phyloP scores from a whole-genome alignment of 1,139 yeast species.

The Candida buenavistaensis region DNA sequence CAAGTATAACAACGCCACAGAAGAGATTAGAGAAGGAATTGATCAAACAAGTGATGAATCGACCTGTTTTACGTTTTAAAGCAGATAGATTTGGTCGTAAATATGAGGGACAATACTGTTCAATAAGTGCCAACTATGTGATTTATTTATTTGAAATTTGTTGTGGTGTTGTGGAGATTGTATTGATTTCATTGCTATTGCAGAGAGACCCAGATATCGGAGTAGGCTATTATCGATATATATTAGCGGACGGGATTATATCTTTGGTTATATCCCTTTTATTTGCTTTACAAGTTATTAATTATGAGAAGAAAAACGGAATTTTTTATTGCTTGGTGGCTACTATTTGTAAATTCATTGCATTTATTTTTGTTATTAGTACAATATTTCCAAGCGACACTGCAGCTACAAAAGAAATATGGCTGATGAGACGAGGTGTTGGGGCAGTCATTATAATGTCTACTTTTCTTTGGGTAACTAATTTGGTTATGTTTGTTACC shows the following conservation, averaged over 20 bases:
- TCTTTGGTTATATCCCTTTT: slow-evolving; percentile 35
- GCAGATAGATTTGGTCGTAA: slow-evolving; percentile 20
- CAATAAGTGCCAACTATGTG: slow-evolving; percentile 31
- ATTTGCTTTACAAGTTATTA: slow-evolving; percentile 35
- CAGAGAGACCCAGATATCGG: slow-evolving; percentile 24
- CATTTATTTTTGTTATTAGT: slow-evolving; percentile 15
- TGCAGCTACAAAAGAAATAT: slow-evolving; percentile 23
- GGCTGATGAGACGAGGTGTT: slow-evolving; percentile 37
- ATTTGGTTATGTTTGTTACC: slow-evolving; percentile 41
- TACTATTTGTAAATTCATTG: slow-evolving; percentile 18
- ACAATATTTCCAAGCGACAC: slow-evolving; percentile 14
- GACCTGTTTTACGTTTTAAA: slow-evolving; percentile 26
- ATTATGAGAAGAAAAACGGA: slow-evolving; percentile 44
- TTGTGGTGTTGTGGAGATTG: slow-evolving; percentile 33
- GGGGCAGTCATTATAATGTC: slow-evolving; percentile 41
- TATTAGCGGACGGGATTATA: slow-evolving; percentile 40
- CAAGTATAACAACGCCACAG: slow-evolving; percentile 21
- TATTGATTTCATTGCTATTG: slow-evolving; percentile 28
- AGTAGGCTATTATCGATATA: slow-evolving; percentile 33
- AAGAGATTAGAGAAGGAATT: slow-evolving; percentile 31
- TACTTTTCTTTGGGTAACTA: slow-evolving; percentile 41
- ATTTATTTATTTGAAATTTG: slow-evolving; percentile 37
- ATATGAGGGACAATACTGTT: slow-evolving; percentile 19
- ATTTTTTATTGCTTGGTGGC: slow-evolving; percentile 43
- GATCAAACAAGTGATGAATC: slow-evolving; percentile 37